These are phyloP conservation scores for Neophaeococcomyces aloes DNA, from an alignment of 2,329 filamentous ascomycete species.

Conservation along the genomic window DNA sequence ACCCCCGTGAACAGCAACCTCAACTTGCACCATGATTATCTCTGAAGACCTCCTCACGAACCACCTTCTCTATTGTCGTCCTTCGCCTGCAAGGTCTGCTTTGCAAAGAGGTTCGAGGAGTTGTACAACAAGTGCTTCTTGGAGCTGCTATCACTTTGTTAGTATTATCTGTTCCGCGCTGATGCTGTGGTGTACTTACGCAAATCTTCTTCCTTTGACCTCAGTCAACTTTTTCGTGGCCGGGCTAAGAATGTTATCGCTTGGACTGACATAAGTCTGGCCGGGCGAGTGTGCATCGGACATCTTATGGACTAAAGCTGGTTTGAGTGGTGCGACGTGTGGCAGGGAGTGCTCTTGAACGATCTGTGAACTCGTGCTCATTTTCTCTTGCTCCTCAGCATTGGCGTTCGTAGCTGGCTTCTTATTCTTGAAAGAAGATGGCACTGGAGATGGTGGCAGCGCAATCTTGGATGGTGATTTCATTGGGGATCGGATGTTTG, in stretches of 20 bases:
- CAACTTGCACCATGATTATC: too few relatives aligned
- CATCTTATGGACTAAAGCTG: slow-evolving; percentile 1
- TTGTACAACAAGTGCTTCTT: background rate
- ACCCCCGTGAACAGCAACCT: too few relatives aligned
- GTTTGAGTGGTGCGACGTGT: slow-evolving; percentile 1
- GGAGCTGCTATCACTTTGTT: slow-evolving; percentile 1
- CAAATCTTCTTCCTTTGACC: slow-evolving; percentile 40
- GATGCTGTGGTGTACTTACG: slow-evolving; percentile 9
- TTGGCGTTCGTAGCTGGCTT: background rate
- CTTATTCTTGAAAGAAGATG: background rate
- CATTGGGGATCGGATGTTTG: slow-evolving; percentile 1
- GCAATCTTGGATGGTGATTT: slow-evolving; percentile 8
- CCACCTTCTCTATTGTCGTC: background rate
- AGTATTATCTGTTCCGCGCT: background rate
- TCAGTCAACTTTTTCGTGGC: slow-evolving; percentile 41
- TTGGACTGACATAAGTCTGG: slow-evolving; percentile 37
- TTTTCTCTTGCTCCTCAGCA: background rate
- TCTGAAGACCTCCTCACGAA: background rate
- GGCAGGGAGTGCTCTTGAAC: background rate
- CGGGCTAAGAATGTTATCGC: slow-evolving; percentile 40
- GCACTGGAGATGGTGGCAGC: slow-evolving; percentile 2
- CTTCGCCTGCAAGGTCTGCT: background rate
- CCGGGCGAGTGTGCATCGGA: slow-evolving; percentile 1
- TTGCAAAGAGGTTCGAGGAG: background rate
- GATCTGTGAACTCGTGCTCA: background rate